Conservation (phyloP, 139 green algal species). For the Chlorokybus atmophyticus region DNA sequence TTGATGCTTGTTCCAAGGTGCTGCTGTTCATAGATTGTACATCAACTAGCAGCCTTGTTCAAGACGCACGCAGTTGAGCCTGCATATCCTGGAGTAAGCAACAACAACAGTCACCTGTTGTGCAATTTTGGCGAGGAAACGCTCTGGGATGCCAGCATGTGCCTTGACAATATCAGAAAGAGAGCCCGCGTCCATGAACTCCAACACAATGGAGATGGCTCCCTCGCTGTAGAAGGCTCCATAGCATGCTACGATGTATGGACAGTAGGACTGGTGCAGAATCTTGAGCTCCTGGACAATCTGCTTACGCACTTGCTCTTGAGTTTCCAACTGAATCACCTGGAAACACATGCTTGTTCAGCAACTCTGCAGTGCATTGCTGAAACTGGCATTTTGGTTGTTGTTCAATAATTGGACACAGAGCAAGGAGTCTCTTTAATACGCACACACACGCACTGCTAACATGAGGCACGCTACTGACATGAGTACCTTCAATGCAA, state of each 20-base stretch:
- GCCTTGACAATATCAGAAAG: constrained; percentile 62
- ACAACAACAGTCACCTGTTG: constrained; percentile 6
- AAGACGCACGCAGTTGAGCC: too few species aligned
- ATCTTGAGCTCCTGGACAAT: constrained; percentile 34
- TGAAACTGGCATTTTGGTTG: too few species aligned
- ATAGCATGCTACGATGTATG: constrained; percentile 13
- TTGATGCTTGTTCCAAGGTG: too few species aligned
- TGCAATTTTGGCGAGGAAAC: constrained; percentile 47
- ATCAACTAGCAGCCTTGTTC: too few species aligned
- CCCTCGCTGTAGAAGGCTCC: constrained; percentile 29
- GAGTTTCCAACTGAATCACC: not conserved
- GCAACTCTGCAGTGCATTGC: too few species aligned
- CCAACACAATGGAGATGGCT: constrained; percentile 73
- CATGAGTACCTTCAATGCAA: constrained; percentile 38
- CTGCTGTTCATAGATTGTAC: too few species aligned
- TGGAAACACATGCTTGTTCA: too few species aligned
- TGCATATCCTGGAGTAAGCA: too few species aligned
- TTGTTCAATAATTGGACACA: too few species aligned
- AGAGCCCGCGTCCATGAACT: constrained; percentile 91
- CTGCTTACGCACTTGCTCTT: constrained; percentile 22
- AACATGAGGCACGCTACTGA: too few species aligned
- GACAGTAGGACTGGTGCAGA: constrained; percentile 16
- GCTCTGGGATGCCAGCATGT: constrained; percentile 56
- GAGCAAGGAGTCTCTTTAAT: too few species aligned
- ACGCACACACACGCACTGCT: too few species aligned